Evolutionary conservation across 768 basidiomycete species (phyloP).

Genomic region (Russula virescens): DNA sequence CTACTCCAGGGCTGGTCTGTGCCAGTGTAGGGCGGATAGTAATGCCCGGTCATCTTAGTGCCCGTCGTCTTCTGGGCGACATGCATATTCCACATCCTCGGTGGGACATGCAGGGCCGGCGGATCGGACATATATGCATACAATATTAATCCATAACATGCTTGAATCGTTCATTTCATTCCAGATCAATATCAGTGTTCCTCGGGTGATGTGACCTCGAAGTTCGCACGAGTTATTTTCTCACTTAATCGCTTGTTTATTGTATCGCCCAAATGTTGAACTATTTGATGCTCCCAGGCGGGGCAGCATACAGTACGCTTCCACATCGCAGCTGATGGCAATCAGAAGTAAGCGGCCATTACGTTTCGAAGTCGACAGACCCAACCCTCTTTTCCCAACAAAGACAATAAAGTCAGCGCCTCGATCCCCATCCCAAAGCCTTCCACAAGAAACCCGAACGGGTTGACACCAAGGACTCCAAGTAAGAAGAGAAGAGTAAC

Average conservation of each 20-base stretch:
- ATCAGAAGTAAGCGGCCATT: neutral
- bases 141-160: neutral
- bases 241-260: no score
- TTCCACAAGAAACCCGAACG: neutral
- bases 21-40: conserved; percentile 26
- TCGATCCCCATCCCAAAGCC: no score
- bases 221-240: no score
- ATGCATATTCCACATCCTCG: conserved; percentile 9
- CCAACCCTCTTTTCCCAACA: neutral
- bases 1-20: conserved; percentile 20
- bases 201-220: no score
- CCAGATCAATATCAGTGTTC: no score
- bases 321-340: no score
- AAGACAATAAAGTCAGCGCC: no score
- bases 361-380: neutral
- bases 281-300: no score
- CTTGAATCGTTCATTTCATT: no score
- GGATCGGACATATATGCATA: conserved; percentile 18
- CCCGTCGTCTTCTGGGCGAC: conserved; percentile 6
- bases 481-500: neutral
- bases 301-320: no score
- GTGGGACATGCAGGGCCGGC: conserved; percentile 22
- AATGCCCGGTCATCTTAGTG: conserved; percentile 23
- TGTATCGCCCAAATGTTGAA: no score
- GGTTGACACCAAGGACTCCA: neutral